phyloP scores from a whole-genome alignment of 768 basidiomycete genomes.

The Gloeophyllum trabeum region DNA sequence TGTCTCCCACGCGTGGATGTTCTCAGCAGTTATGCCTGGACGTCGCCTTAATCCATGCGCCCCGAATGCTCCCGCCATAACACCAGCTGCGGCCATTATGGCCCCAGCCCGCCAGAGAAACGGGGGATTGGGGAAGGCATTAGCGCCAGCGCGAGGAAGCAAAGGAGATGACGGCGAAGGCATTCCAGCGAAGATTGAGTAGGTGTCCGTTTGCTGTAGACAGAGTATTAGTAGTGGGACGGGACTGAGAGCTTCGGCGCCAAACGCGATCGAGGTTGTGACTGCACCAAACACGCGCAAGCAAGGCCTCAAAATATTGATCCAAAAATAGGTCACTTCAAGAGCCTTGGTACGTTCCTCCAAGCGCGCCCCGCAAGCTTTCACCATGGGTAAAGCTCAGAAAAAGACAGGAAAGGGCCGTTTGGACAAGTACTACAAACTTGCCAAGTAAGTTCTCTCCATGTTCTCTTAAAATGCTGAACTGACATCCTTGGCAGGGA shows the following conservation, averaged over 20 bases:
- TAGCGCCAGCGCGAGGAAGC: background rate
- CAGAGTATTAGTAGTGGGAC: too few relatives aligned
- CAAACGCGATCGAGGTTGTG: too few relatives aligned
- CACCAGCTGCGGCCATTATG: slow-evolving; percentile 32
- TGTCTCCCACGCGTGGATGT: slow-evolving; percentile 47
- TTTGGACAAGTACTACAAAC: slow-evolving; percentile 94
- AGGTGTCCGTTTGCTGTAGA: too few relatives aligned
- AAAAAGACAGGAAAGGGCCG: slow-evolving; percentile 97
- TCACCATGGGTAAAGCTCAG: slow-evolving; percentile 35
- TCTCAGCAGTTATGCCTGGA: slow-evolving; percentile 35
- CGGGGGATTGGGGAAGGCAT: slow-evolving; percentile 3
- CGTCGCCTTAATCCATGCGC: slow-evolving; percentile 46
- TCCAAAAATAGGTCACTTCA: too few relatives aligned
- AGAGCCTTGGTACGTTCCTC: too few relatives aligned
- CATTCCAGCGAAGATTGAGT: too few relatives aligned
- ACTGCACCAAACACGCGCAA: too few relatives aligned
- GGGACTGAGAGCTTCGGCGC: too few relatives aligned
- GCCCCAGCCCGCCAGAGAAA: slow-evolving; percentile 8
- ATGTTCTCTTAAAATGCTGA: background rate
- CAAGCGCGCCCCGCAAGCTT: background rate
- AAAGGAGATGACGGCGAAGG: background rate
- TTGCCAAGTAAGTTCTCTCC: slow-evolving; percentile 55
- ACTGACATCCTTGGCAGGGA: slow-evolving; percentile 43
- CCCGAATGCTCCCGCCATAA: slow-evolving; percentile 58
- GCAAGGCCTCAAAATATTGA: too few relatives aligned